Evolutionary conservation across 768 basidiomycete species (phyloP), one percentile per base, ranked within the genome.

Genomic region (Termitomyces sp.): DNA sequence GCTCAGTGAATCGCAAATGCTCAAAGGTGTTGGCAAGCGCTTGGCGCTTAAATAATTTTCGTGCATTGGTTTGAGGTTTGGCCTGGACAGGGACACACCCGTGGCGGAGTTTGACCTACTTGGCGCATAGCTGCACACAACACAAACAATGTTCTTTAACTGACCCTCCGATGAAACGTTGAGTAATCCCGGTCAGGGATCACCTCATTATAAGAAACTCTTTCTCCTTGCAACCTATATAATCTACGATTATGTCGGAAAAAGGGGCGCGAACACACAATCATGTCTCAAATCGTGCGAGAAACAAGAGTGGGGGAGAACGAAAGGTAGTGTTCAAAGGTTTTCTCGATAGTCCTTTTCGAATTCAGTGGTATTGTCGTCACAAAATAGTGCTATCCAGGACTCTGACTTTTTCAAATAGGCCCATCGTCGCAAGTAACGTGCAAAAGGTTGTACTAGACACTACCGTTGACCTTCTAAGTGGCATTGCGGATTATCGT

Each of bases 311-410:
- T 35, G 60, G 52, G 17, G 68, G 67, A 44, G 87, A 90, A 23
- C 80, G 76, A 46, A 91, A 85, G 63, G 71, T 75, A 1, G 81
- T 85, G 0, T 91, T 83, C 72, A 91, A 83, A 61, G 78, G 81
- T 56, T 85, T 86, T 0, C 71, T 93, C 23, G 84, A 85, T 50
- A 91, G 81, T 57, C 91, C 91, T 2, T 86, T 87, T 62, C 77
- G 78, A 11, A 73, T 91, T 15, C 67, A 71, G 66, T 93, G 91
- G 91, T 91, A 64, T 58, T 63, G 54, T 56, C 45, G 50, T 59
- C 31, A 60, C 47, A 19, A 40, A n/a, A 33, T 31, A 49, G 62
- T 59, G 30, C 35, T 50, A 31, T 49, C 15, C 49, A 57, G 23
- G 64, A 50, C 54, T 41, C 53, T 40, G 50, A 46, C 33, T 37